A percentile compares a stretch with the other conserved stretches of the same genome.
Evolutionary conservation across 768 basidiomycete species (phyloP).

Genomic region (Chalciporus pseudorubinellus): DNA sequence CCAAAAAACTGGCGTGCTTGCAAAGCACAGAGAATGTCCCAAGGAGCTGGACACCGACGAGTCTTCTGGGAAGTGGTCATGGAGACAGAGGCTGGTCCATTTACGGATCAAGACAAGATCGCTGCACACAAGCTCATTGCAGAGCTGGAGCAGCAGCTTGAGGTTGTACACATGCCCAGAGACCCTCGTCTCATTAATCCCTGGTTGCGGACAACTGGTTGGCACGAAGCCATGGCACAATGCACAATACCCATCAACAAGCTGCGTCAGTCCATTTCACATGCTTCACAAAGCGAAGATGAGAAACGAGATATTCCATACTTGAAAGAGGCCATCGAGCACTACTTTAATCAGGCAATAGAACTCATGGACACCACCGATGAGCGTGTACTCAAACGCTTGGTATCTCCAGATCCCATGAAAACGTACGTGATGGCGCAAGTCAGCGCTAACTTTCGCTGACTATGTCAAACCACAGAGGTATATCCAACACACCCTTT

Average conservation of each 20-base stretch:
- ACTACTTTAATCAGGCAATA: constrained; percentile 1
- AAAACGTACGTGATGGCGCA: constrained; percentile 5
- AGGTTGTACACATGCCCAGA: neutral
- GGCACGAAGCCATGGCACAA: constrained; percentile 2
- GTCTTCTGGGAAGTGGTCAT: neutral
- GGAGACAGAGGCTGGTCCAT: too few relatives aligned
- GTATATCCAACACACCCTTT: constrained; percentile 26
- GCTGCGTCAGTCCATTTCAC: too few relatives aligned
- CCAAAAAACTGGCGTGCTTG: neutral
- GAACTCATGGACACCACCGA: neutral
- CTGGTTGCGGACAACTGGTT: constrained; percentile 3
- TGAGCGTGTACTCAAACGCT: constrained; percentile 5
- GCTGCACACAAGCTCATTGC: too few relatives aligned
- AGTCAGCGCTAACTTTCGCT: neutral
- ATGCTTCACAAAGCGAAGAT: neutral
- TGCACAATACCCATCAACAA: too few relatives aligned
- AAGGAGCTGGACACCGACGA: too few relatives aligned
- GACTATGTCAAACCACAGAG: neutral
- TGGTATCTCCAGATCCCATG: constrained; percentile 10
- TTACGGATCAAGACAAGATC: too few relatives aligned
- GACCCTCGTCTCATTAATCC: constrained; percentile 3
- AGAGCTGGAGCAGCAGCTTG: neutral
- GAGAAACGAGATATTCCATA: neutral
- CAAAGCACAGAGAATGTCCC: neutral
- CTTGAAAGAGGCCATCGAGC: neutral